phyloP scores from a whole-genome alignment of 2,329 filamentous ascomycete genomes.

The Colletotrichum echinochloae region DNA sequence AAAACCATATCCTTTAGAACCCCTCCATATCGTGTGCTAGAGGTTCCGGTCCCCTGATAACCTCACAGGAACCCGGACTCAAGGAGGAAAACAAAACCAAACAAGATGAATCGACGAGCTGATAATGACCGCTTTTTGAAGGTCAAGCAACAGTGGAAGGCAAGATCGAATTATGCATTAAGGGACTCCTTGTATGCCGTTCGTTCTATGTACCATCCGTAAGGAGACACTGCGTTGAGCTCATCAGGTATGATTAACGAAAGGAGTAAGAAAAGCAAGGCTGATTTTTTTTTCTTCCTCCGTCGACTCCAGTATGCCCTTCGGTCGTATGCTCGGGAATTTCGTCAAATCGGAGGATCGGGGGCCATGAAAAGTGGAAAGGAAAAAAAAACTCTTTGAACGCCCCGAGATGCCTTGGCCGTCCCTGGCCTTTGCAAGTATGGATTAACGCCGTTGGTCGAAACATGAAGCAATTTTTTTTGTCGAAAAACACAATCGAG shows the following conservation, averaged over 20 bases:
- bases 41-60: conserved; percentile 29
- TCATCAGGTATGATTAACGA: conserved; percentile 31
- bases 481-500: conserved; percentile 37
- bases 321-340: conserved; percentile 36
- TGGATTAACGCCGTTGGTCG: conserved; percentile 35
- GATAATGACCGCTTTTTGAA: conserved; percentile 36
- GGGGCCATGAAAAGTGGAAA: conserved; percentile 8
- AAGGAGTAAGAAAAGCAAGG: conserved; percentile 30
- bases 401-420: conserved; percentile 32
- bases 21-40: conserved; percentile 41
- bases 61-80: conserved; percentile 10
- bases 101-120: conserved; percentile 23
- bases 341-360: conserved; percentile 27
- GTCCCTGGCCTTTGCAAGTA: conserved; percentile 29
- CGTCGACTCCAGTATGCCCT: conserved; percentile 26
- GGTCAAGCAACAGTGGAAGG: conserved; percentile 23
- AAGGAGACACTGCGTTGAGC: conserved; percentile 33
- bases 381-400: conserved; percentile 26
- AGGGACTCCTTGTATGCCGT: conserved; percentile 40
- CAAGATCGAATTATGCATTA: conserved; percentile 43
- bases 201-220: conserved; percentile 39
- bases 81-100: conserved; percentile 4
- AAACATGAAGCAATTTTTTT: conserved; percentile 14
- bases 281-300: background rate
- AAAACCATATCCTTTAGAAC: conserved; percentile 17